These are phyloP conservation scores for Zygoascus biomembranicola DNA, from an alignment of 805 yeast genomes.

Conservation along the genomic window DNA sequence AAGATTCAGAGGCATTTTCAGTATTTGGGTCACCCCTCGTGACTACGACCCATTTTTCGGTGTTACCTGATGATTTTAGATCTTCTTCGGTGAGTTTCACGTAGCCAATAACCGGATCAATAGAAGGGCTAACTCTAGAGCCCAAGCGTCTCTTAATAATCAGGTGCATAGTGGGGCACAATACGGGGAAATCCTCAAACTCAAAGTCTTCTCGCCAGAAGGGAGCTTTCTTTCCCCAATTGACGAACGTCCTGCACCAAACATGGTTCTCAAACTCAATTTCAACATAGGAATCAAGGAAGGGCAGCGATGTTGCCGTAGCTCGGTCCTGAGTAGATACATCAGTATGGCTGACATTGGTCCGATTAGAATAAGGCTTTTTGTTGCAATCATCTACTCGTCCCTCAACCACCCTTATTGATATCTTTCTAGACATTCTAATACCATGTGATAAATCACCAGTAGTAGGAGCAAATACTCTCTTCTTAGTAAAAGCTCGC, in stretches of 20 bases:
- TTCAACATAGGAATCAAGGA: conserved; percentile 50
- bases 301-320: conserved; percentile 2
- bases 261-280: conserved; percentile 62
- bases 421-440: conserved; percentile 13
- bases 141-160: conserved; percentile 11
- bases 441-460: conserved; percentile 11
- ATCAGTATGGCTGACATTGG: background rate
- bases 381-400: conserved; percentile 1
- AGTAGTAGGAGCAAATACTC: conserved; percentile 20
- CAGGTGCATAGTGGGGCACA: conserved; percentile 32
- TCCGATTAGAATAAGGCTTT: background rate
- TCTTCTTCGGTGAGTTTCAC: conserved; percentile 30
- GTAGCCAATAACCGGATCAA: conserved; percentile 43
- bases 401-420: conserved; percentile 16
- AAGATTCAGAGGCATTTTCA: background rate
- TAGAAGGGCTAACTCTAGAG: conserved; percentile 20
- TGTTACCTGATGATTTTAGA: conserved; percentile 12
- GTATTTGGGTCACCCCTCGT: background rate
- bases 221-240: conserved; percentile 42
- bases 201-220: conserved; percentile 79
- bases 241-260: conserved; percentile 72
- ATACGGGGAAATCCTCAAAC: conserved; percentile 44
- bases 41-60: conserved; percentile 21
- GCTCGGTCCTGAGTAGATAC: background rate
- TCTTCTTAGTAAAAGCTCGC: conserved; percentile 19